Conservation (phyloP, 2,329 filamentous ascomycete species). For the Claviceps monticola region DNA sequence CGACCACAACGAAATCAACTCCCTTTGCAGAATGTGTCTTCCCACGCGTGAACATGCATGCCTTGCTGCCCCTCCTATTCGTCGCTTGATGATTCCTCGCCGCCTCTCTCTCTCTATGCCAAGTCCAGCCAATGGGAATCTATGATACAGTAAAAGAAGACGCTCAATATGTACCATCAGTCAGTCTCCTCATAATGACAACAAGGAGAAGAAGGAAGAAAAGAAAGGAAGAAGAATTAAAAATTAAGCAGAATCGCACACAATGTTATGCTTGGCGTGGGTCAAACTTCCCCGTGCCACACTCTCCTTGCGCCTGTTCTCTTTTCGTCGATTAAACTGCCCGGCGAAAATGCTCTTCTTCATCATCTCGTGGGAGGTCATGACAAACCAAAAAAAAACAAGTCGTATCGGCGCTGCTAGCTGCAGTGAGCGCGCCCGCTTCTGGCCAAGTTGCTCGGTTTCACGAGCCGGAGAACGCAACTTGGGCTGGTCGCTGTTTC, state of each 20-base stretch:
- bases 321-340: neutral
- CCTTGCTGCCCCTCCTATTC: no score
- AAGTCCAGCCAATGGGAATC: neutral
- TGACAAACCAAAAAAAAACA: slow-evolving; percentile 27
- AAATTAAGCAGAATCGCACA: neutral
- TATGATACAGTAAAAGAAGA: neutral
- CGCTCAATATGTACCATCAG: no score
- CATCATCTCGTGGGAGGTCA: slow-evolving; percentile 1
- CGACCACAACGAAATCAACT: no score
- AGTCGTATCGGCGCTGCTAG: slow-evolving; percentile 27
- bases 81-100: no score
- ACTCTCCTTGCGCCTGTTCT: neutral
- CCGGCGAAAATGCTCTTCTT: neutral
- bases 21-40: no score
- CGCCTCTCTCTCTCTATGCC: no score
- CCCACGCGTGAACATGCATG: no score
- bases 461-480: slow-evolving; percentile 70
- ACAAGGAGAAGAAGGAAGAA: neutral
- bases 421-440: slow-evolving; percentile 23
- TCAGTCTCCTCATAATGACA: neutral
- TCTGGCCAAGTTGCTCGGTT: slow-evolving; percentile 54
- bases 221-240: neutral
- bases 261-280: neutral
- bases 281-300: neutral
- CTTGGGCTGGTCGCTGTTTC: slow-evolving; percentile 61